Base-by-base conservation (phyloP, 169 alveolate species). In the Plasmodium blacklocki region DNA sequence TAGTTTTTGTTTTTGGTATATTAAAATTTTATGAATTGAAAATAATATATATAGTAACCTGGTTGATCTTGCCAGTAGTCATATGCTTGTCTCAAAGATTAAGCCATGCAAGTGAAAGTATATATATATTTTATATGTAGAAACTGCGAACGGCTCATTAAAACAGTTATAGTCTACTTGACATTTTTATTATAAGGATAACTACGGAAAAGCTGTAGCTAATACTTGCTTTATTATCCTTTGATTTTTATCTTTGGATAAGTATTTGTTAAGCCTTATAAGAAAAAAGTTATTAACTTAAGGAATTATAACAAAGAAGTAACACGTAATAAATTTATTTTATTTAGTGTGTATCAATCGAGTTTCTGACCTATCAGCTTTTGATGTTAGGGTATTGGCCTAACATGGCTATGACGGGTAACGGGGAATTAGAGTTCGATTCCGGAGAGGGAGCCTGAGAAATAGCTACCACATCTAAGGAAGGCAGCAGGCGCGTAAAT, bases 31-130 rank as follows among this genome's bases (percentile, higher is more conserved):
- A 4, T 15, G 18, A 56, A 15, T 15, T 7, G 4, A 9, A 15
- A 63, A 26, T 64, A 23, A 74, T 49, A 60, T 74, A 59, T 50
- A 91, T 96, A 95, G 96, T 93, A 95, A 96, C 97, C 98, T 97
- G 99, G 98, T 97, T 97, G 98, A 97, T 97, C 98, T 98, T 96
- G 98, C 99, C 98, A 97, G 98, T 96, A 97, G 96, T 97, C 98
- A 96, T 95, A 96, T 95, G 98, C 98, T 97, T 97, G 98, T 97
- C 98, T 96, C 97, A 96, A 96, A 95, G 97, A 94, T 93, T 95
- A 96, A 95, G 97, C 97, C 98, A 96, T 95, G 99, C 99, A 97
- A 96, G 98, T 97, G 98, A 96, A 96, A 88, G 95, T 87, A 91
- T 73, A 92, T 76, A 88, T 92, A 67, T 80, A 68, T 64, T 63